Evolutionary conservation across 768 basidiomycete species (phyloP).

Genomic region (Rhodotorula taiwanensis): DNA sequence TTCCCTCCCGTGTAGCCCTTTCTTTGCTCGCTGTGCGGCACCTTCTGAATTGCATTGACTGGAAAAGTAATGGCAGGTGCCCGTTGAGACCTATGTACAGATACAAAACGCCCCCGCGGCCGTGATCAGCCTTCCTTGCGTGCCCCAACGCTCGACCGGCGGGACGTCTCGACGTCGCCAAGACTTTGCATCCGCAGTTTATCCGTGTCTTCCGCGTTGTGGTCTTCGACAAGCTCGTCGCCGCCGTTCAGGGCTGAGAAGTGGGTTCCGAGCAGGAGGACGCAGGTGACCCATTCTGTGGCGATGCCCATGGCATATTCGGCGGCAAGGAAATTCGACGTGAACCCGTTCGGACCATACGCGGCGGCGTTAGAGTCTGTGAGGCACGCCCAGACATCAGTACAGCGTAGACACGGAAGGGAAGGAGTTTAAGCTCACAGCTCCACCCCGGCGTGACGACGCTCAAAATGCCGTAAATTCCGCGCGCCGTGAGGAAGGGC

Average conservation of each 20-base stretch:
- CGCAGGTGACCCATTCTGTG: conserved; percentile 36
- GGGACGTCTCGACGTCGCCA: no score
- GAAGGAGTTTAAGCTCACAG: not conserved
- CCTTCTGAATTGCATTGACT: no score
- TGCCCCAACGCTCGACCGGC: no score
- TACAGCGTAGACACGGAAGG: not conserved
- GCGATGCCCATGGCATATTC: conserved; percentile 33
- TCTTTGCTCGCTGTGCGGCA: no score
- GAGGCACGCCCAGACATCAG: conserved; percentile 1
- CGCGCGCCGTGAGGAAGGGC: conserved; percentile 34
- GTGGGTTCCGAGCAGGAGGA: conserved; percentile 29
- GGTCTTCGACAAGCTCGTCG: not conserved
- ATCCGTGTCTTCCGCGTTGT: not conserved
- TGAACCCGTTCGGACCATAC: conserved; percentile 5
- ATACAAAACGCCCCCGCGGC: no score
- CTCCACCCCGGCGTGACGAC: conserved; percentile 20
- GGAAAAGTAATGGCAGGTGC: no score
- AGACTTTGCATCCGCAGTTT: no score
- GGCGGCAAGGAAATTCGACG: conserved; percentile 17
- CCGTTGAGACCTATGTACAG: no score
- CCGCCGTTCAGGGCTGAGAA: conserved; percentile 13
- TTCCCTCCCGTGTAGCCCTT: no score
- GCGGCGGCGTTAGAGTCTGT: not conserved
- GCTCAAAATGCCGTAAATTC: conserved; percentile 33
- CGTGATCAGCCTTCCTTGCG: no score